phyloP scores from a whole-genome alignment of 2,329 filamentous ascomycete species.

The Aureobasidium namibiae region DNA sequence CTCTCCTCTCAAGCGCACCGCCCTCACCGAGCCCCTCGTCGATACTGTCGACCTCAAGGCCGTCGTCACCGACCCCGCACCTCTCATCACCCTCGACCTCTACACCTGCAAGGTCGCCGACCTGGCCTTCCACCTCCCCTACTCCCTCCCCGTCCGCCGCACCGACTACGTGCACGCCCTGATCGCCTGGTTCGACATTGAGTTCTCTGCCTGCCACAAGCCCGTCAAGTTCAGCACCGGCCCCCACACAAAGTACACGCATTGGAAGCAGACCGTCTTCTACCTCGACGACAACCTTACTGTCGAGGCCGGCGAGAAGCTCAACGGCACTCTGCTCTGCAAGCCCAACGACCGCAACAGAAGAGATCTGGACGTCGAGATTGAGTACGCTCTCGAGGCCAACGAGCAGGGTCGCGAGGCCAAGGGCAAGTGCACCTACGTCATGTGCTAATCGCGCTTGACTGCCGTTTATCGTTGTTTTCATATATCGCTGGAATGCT shows the following conservation, averaged over 20 bases:
- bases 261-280: constrained; percentile 99
- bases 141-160: constrained; percentile 67
- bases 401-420: constrained; percentile 61
- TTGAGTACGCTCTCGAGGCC: constrained; percentile 74
- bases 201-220: constrained; percentile 98
- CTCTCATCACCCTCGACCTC: constrained; percentile 82
- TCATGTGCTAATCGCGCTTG: constrained; percentile 47
- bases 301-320: constrained; percentile 75
- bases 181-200: constrained; percentile 98
- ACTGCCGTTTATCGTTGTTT: too few relatives aligned
- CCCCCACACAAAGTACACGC: constrained; percentile 96
- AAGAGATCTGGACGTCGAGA: constrained; percentile 84
- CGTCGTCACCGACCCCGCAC: constrained; percentile 82
- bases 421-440: constrained; percentile 69
- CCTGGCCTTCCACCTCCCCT: constrained; percentile 73
- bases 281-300: constrained; percentile 91
- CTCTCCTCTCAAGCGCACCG: constrained; percentile 83
- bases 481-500: not conserved
- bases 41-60: constrained; percentile 98
- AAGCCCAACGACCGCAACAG: constrained; percentile 90
- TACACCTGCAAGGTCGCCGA: constrained; percentile 82
- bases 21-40: constrained; percentile 89
- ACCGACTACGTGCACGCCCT: constrained; percentile 95
- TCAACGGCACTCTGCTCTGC: constrained; percentile 67
- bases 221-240: constrained; percentile 93